Evolutionary conservation across 2,329 filamentous ascomycete genomes (phyloP).

Genomic region (Colletotrichum eleusines): DNA sequence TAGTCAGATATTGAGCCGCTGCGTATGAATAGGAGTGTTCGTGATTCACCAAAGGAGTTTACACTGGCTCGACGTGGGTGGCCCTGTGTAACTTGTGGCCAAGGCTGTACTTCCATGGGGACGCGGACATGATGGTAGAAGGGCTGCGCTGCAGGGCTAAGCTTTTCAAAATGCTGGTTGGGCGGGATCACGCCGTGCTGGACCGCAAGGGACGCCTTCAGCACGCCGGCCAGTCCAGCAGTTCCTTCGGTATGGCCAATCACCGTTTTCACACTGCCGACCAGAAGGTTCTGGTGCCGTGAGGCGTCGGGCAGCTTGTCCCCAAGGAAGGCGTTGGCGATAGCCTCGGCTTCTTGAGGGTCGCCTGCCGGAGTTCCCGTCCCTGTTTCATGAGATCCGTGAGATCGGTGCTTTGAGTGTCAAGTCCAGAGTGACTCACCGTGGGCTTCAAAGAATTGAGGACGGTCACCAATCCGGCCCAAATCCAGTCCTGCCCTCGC

Average conservation of each 20-base stretch:
- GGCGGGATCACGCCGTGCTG: conserved; percentile 46
- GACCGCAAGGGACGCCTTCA: conserved; percentile 45
- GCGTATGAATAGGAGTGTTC: neutral
- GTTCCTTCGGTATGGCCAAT: conserved; percentile 47
- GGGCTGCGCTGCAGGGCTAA: conserved; percentile 47
- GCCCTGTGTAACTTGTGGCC: neutral
- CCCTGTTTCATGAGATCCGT: neutral
- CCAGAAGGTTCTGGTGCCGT: neutral
- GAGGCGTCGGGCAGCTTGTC: neutral
- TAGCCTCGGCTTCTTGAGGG: conserved; percentile 49
- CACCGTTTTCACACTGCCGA: conserved; percentile 37
- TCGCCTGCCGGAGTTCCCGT: conserved; percentile 71
- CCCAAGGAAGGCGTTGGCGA: conserved; percentile 44
- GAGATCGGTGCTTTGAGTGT: neutral
- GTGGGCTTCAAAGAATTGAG: conserved; percentile 49
- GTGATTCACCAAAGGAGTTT: conserved; percentile 7
- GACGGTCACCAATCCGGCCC: conserved; percentile 31
- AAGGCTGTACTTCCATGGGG: neutral
- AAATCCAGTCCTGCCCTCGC: conserved; percentile 28
- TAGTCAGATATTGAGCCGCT: neutral
- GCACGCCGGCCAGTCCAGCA: conserved; percentile 46
- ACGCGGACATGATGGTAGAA: conserved; percentile 27
- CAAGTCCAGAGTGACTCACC: conserved; percentile 43
- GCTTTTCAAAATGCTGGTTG: conserved; percentile 48
- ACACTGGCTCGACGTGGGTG: conserved; percentile 5